Conservation (phyloP, 2,329 filamentous ascomycete genomes). For the Verticillium nubilum region DNA sequence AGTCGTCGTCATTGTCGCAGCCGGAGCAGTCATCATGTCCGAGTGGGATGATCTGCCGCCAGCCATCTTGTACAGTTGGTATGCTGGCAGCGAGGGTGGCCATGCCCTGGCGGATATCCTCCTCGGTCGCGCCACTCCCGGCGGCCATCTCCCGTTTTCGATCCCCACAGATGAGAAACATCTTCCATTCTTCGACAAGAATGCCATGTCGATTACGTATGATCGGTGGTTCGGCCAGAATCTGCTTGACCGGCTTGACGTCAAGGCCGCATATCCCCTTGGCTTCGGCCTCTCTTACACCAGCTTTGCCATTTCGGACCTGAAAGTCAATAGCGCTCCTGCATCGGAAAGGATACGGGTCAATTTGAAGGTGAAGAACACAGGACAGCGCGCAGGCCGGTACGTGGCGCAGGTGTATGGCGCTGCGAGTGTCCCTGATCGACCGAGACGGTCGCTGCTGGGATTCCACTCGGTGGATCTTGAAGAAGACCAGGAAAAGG, state of each 20-base stretch:
- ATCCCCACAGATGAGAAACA: constrained; percentile 12
- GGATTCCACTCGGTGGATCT: neutral
- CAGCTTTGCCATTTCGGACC: neutral
- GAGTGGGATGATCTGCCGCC: constrained; percentile 12
- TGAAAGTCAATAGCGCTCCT: neutral
- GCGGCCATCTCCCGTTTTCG: constrained; percentile 12
- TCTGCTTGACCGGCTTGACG: constrained; percentile 10
- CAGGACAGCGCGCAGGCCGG: neutral
- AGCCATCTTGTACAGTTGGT: constrained; percentile 13
- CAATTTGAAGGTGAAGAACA: neutral
- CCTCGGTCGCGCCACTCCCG: constrained; percentile 4
- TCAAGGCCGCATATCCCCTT: constrained; percentile 12
- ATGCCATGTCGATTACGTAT: constrained; percentile 10
- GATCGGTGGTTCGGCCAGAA: constrained; percentile 16
- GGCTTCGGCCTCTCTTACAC: constrained; percentile 16
- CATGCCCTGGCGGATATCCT: constrained; percentile 13
- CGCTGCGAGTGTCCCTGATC: neutral
- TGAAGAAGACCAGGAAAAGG: neutral
- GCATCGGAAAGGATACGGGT: neutral
- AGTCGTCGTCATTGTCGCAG: constrained; percentile 10
- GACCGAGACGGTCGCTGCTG: neutral
- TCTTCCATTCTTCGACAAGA: constrained; percentile 10
- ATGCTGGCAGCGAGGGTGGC: constrained; percentile 13
- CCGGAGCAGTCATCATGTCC: constrained; percentile 13
- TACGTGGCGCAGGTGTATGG: neutral